Conservation (phyloP, 2,329 filamentous ascomycete genomes). For the Davidsoniella neocaledoniae region DNA sequence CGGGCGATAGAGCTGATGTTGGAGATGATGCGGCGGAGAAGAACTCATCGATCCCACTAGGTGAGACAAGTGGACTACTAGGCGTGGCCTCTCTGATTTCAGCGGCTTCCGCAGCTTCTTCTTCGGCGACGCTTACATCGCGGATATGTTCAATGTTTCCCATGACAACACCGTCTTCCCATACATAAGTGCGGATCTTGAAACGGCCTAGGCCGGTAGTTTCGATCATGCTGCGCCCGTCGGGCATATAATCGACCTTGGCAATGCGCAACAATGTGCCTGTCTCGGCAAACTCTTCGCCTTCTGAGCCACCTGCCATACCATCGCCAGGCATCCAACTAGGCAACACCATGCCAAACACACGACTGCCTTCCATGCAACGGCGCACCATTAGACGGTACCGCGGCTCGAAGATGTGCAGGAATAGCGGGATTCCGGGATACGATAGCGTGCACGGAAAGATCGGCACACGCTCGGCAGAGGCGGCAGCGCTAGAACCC, state of each 20-base stretch:
- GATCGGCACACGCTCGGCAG: slow-evolving; percentile 33
- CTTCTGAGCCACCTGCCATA: slow-evolving; percentile 16
- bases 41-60: neutral
- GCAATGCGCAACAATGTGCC: slow-evolving; percentile 67
- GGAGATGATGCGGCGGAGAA: slow-evolving; percentile 2
- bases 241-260: slow-evolving; percentile 54
- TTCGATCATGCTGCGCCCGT: slow-evolving; percentile 70
- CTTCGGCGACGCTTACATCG: slow-evolving; percentile 66
- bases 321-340: slow-evolving; percentile 30
- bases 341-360: slow-evolving; percentile 74
- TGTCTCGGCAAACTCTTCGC: slow-evolving; percentile 45
- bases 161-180: slow-evolving; percentile 61
- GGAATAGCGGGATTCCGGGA: slow-evolving; percentile 66
- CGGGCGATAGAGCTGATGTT: neutral
- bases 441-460: slow-evolving; percentile 75
- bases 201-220: slow-evolving; percentile 64
- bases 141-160: slow-evolving; percentile 63
- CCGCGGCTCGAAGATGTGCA: slow-evolving; percentile 84
- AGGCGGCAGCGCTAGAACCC: slow-evolving; percentile 35
- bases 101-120: slow-evolving; percentile 56
- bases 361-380: slow-evolving; percentile 53
- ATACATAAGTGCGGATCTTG: slow-evolving; percentile 45
- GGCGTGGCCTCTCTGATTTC: slow-evolving; percentile 25
- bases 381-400: slow-evolving; percentile 81
- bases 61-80: neutral